These are phyloP conservation scores for Adansonia grandidieri DNA, from an alignment of 441 rosid genomes.

Conservation along the genomic window DNA sequence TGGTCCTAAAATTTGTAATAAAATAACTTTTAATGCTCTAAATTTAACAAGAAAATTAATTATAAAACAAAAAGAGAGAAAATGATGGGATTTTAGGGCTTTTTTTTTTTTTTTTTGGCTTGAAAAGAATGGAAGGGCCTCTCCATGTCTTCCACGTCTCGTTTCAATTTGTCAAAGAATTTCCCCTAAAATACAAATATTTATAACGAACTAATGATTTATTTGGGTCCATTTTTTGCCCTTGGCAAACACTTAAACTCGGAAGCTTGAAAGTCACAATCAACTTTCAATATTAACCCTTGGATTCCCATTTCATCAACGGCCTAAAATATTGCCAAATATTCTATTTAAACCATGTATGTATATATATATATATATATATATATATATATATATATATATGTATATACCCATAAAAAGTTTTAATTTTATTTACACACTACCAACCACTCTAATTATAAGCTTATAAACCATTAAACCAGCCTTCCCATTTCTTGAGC, in stretches of 20 bases:
- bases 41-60: background rate
- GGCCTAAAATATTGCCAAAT: slow-evolving; percentile 36
- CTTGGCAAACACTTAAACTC: slow-evolving; percentile 19
- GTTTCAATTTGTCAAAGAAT: background rate
- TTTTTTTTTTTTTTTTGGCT: background rate
- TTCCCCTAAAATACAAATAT: slow-evolving; percentile 26
- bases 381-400: no score
- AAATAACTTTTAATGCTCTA: background rate
- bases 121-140: background rate
- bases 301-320: slow-evolving; percentile 32
- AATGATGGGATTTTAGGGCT: background rate
- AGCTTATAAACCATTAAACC: no score
- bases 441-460: no score
- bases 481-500: no score
- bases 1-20: slow-evolving; percentile 1
- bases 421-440: no score
- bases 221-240: slow-evolving; percentile 24
- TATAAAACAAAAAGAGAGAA: background rate
- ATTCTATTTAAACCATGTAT: background rate
- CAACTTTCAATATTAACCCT: slow-evolving; percentile 45
- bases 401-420: no score
- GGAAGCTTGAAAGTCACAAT: slow-evolving; percentile 35
- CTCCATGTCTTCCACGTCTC: slow-evolving; percentile 30
- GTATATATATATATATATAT: no score
- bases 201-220: slow-evolving; percentile 42